Conservation (phyloP, 106 monocot species). For the Platanthera guangdongensis region DNA sequence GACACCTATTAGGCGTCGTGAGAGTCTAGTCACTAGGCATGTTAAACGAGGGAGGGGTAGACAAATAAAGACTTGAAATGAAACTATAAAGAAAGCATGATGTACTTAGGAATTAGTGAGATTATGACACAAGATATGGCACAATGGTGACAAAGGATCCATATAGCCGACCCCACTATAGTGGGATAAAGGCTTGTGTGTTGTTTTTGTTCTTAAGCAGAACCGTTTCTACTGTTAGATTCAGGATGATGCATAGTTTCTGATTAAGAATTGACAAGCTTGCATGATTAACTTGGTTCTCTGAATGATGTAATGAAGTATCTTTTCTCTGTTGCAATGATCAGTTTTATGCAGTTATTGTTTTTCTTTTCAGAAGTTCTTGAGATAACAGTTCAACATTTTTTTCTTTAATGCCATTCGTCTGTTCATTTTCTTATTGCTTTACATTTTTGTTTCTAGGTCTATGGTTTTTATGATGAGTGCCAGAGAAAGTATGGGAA, state of each 20-base stretch:
- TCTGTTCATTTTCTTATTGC: not conserved
- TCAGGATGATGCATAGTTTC: not conserved
- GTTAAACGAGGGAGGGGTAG: too few relatives aligned
- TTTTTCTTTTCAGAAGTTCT: not conserved
- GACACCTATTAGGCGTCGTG: too few relatives aligned
- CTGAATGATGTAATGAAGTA: too few relatives aligned
- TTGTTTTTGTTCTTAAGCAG: not conserved
- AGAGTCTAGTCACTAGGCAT: too few relatives aligned
- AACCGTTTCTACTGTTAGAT: not conserved
- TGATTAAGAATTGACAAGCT: not conserved
- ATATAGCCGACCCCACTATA: too few relatives aligned
- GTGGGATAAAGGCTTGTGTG: too few relatives aligned
- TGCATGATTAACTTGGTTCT: too few relatives aligned
- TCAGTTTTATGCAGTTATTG: not conserved
- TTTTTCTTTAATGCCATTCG: not conserved
- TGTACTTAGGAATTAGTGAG: too few relatives aligned
- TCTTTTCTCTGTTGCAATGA: not conserved
- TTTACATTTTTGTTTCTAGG: constrained; percentile 27
- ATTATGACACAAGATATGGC: too few relatives aligned
- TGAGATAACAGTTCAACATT: not conserved
- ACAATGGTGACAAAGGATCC: too few relatives aligned
- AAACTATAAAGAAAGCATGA: too few relatives aligned
- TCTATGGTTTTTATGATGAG: constrained; percentile 98
- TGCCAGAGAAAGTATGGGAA: constrained; percentile 98
- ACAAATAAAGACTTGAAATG: too few relatives aligned